Evolutionary conservation across 2,329 filamentous ascomycete species (phyloP).

Genomic region (Cordyceps fumosorosea): DNA sequence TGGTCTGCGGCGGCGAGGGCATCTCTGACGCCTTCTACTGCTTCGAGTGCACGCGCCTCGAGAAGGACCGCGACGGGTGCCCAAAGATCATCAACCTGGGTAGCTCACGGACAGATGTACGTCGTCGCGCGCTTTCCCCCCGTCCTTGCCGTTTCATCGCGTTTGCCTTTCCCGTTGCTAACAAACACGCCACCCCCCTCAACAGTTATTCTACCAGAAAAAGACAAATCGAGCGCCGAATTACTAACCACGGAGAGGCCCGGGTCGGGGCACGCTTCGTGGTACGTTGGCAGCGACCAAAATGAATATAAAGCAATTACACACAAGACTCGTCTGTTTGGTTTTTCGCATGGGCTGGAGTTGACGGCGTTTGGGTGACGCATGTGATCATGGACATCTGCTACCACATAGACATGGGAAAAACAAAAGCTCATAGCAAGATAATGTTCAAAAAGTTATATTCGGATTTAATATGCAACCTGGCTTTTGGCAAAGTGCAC

Average conservation of each 20-base stretch:
- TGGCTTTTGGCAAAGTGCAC: not conserved
- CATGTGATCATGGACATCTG: not conserved
- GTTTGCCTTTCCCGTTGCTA: not conserved
- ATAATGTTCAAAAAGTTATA: not conserved
- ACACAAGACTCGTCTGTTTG: not conserved
- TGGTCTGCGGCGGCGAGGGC: constrained; percentile 95
- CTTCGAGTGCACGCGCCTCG: constrained; percentile 93
- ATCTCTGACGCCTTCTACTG: constrained; percentile 99
- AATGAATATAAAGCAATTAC: constrained; percentile 9
- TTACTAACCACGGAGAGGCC: constrained; percentile 45
- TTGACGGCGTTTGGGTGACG: constrained; percentile 10
- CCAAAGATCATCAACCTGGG: constrained; percentile 99
- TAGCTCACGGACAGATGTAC: constrained; percentile 86
- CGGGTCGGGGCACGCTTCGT: constrained; percentile 36
- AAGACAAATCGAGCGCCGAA: constrained; percentile 55
- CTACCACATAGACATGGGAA: not conserved
- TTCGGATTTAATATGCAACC: constrained; percentile 5
- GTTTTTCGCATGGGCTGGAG: constrained; percentile 7
- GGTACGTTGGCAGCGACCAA: not conserved
- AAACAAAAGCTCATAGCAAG: not conserved
- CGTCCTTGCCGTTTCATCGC: not conserved
- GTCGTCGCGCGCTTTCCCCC: constrained; percentile 21
- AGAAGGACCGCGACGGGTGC: constrained; percentile 96
- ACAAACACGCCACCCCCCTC: not conserved
- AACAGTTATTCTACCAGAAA: constrained; percentile 57